Conservation (phyloP, 768 basidiomycete species). For the Botryobasidium botryosum region DNA sequence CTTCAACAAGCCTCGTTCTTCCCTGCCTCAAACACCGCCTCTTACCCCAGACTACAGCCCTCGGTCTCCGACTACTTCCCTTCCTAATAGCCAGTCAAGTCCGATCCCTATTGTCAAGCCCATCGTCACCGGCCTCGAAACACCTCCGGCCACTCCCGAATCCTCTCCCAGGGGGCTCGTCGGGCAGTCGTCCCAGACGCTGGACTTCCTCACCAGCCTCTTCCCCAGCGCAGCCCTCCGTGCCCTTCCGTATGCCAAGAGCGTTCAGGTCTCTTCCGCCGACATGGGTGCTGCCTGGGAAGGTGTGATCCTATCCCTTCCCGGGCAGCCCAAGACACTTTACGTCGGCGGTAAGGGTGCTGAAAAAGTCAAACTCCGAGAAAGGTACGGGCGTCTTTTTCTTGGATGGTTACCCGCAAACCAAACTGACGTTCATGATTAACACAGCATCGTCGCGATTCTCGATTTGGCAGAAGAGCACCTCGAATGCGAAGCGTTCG, state of each 20-base stretch:
- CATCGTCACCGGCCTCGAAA: too few species aligned
- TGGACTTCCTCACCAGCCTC: conserved; percentile 61
- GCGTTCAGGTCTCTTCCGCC: conserved; percentile 53
- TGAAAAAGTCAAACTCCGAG: conserved; percentile 58
- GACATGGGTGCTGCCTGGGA: conserved; percentile 58
- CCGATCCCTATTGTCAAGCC: too few species aligned
- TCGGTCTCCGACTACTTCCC: too few species aligned
- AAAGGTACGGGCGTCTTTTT: conserved; percentile 44
- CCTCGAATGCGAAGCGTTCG: conserved; percentile 55
- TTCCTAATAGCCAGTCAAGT: too few species aligned
- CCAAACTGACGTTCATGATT: too few species aligned
- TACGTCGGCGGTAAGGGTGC: conserved; percentile 78
- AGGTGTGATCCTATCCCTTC: conserved; percentile 60
- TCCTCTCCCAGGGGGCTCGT: conserved; percentile 10
- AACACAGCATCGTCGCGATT: conserved; percentile 68
- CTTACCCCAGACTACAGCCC: too few species aligned
- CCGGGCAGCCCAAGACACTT: conserved; percentile 43
- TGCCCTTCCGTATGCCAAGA: conserved; percentile 54
- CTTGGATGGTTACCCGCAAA: too few species aligned
- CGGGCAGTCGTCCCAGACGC: conserved; percentile 37
- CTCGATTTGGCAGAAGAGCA: conserved; percentile 79
- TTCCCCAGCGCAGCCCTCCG: conserved; percentile 57
- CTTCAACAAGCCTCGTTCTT: too few species aligned
- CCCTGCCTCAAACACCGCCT: too few species aligned
- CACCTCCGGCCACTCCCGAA: conserved; percentile 71